Evolutionary conservation across 805 yeast species (phyloP).

Genomic region (Cyberlindnera veronae): DNA sequence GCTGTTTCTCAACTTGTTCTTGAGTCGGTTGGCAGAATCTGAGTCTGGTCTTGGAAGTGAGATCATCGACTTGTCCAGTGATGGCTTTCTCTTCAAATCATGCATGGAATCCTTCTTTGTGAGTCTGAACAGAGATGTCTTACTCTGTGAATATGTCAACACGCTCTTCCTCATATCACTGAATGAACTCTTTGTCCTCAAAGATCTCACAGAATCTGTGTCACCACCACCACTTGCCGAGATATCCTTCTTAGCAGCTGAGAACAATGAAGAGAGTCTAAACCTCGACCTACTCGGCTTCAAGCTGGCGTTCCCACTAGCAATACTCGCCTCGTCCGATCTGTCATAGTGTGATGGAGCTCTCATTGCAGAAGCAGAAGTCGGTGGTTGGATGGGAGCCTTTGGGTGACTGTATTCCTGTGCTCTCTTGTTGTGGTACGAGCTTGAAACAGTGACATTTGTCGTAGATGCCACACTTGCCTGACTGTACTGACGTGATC

Average conservation of each 20-base stretch:
- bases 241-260: constrained; percentile 18
- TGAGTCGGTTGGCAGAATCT: constrained; percentile 51
- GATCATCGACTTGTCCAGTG: constrained; percentile 39
- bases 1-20: constrained; percentile 49
- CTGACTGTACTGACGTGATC: constrained; percentile 9
- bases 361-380: constrained; percentile 9
- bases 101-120: constrained; percentile 23
- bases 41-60: constrained; percentile 57
- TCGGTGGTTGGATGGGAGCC: constrained; percentile 10
- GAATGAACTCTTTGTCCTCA: constrained; percentile 25
- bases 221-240: constrained; percentile 13
- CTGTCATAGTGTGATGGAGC: constrained; percentile 3
- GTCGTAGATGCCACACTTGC: constrained; percentile 10
- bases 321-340: constrained; percentile 21
- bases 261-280: constrained; percentile 26
- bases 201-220: constrained; percentile 24
- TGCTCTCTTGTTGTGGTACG: constrained; percentile 16
- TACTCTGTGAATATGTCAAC: constrained; percentile 24
- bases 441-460: constrained; percentile 9
- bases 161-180: constrained; percentile 31
- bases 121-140: constrained; percentile 20
- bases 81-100: constrained; percentile 20
- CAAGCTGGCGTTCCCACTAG: constrained; percentile 17
- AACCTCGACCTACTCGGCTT: constrained; percentile 26
- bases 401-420: constrained; percentile 14